Base-by-base conservation (phyloP, 73 alveolate species). In the Durusdinium trenchii region DNA sequence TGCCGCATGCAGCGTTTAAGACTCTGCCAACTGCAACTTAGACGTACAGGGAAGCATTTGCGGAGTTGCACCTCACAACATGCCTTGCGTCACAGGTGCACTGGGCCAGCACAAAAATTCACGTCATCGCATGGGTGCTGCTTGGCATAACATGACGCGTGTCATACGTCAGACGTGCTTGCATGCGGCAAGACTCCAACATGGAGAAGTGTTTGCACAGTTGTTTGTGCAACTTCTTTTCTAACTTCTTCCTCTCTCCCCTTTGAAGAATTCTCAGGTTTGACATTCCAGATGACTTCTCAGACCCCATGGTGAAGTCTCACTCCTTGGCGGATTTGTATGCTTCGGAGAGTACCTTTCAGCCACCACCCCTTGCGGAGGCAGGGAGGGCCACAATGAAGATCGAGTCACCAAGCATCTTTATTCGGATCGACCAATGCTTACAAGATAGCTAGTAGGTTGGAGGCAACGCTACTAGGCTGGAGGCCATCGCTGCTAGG, bases 111-210 rank as follows among this genome's bases (percentile, higher is more conserved):
- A 89, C 89, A 71, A 91, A 91, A 60, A 50, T 91, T 67, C 98
- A 67, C n/a, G 98, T 78, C 78, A 91, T 91, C 40, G 98, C 98
- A 1, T 91, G 98, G 98, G 98, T 91, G 98, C 76, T 9, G 16
- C 98, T 50, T 40, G 98, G 90, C 54, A 1, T 18, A 62, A 75
- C 23, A 35, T 48, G 23, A 61, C 57, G 36, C 4, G 14, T 43
- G 30, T 52, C 40, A n/a, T n/a, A n/a, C n/a, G n/a, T n/a, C n/a
- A n/a, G n/a, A n/a, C n/a, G n/a, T n/a, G n/a, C n/a, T n/a, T n/a
- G n/a, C n/a, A n/a, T n/a, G n/a, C n/a, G n/a, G n/a, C n/a, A n/a
- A n/a, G n/a, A n/a, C n/a, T n/a, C n/a, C n/a, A n/a, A n/a, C n/a
- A n/a, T n/a, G n/a, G n/a, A n/a, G n/a, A n/a, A n/a, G n/a, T n/a